Conservation (phyloP, 179 eudicot species). For the Beta lomatogona region DNA sequence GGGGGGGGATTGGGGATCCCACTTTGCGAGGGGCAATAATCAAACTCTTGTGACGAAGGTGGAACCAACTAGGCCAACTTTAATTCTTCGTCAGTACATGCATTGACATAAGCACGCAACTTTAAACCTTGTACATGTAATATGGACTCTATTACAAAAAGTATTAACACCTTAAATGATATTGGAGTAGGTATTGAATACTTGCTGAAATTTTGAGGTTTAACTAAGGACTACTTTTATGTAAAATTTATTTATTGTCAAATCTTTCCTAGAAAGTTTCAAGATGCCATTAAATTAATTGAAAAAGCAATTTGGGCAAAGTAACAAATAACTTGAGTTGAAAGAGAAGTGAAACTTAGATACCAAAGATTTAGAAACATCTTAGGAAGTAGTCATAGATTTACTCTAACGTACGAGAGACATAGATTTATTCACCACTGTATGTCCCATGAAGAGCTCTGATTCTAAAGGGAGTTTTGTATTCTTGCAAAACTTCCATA, state of each 20-base stretch:
- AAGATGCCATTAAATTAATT: background rate
- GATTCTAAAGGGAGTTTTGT: slow-evolving; percentile 7
- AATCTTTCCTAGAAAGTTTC: background rate
- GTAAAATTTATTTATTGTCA: too few relatives aligned
- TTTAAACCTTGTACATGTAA: background rate
- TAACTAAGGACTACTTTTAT: background rate
- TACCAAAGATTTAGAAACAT: background rate
- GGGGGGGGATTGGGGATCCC: too few relatives aligned
- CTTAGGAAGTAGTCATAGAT: background rate
- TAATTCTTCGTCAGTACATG: too few relatives aligned
- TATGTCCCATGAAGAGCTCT: background rate
- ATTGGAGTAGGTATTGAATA: background rate
- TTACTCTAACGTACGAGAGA: slow-evolving; percentile 11
- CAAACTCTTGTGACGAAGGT: too few relatives aligned
- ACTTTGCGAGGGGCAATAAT: too few relatives aligned
- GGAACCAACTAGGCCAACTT: too few relatives aligned
- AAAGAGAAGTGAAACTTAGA: background rate
- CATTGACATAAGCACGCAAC: too few relatives aligned
- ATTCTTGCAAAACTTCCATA: background rate
- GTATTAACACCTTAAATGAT: background rate
- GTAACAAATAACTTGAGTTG: background rate
- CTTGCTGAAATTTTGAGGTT: background rate
- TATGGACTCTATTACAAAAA: background rate
- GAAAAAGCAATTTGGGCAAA: background rate
- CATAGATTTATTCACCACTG: background rate